phyloP scores from a whole-genome alignment of 139 green algal species.

The Pycnococcus provasolii region DNA sequence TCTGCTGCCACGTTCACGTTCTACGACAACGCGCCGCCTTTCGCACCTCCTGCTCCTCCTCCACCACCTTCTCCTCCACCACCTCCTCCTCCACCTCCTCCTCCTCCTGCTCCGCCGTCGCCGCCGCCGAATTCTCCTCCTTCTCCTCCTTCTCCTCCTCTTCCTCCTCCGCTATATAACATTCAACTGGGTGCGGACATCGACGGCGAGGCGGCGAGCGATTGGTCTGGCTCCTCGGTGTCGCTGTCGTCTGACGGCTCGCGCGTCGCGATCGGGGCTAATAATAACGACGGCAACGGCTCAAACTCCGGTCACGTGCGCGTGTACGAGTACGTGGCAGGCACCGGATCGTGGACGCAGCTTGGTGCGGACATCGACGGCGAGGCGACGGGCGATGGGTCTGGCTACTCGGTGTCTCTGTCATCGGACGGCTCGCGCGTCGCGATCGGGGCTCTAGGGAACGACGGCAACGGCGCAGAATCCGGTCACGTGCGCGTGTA shows the following conservation, averaged over 20 bases:
- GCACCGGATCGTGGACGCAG: constrained; percentile 2
- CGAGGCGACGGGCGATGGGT: constrained; percentile 3
- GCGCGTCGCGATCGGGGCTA: neutral
- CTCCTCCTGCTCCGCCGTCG: too few relatives aligned
- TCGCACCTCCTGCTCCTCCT: too few relatives aligned
- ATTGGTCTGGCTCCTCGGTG: neutral
- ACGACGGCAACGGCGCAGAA: constrained; percentile 4
- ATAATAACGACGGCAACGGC: neutral
- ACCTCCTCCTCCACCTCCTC: too few relatives aligned
- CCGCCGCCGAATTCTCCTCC: too few relatives aligned
- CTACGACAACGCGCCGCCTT: too few relatives aligned
- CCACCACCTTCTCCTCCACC: too few relatives aligned
- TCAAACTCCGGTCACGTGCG: constrained; percentile 1
- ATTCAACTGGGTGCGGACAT: neutral
- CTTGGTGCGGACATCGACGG: neutral
- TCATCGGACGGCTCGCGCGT: neutral
- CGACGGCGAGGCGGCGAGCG: neutral
- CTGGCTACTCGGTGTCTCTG: neutral
- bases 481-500: constrained; percentile 7
- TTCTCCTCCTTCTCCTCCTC: too few relatives aligned
- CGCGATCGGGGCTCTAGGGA: neutral
- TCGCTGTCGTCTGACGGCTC: neutral
- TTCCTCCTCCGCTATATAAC: too few relatives aligned
- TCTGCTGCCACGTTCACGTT: too few relatives aligned
- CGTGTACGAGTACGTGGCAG: neutral